phyloP scores from a whole-genome alignment of 1,139 yeast genomes.

The Pichia sp. region DNA sequence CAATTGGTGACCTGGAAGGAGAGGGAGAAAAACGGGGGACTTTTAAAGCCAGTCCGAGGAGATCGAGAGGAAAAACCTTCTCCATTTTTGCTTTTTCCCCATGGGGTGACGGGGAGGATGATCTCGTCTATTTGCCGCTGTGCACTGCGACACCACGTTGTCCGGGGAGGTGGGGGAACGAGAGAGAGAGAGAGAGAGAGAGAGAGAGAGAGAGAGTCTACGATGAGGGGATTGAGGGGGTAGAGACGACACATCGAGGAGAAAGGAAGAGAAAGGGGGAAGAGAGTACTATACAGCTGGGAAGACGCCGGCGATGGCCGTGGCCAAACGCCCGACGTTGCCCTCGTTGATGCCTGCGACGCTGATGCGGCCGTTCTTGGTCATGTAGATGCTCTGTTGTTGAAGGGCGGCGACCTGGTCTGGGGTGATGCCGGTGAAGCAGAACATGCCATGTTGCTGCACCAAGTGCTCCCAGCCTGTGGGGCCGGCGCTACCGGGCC shows the following conservation, averaged over 20 bases:
- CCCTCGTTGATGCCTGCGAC: constrained; percentile 81
- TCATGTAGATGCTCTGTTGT: constrained; percentile 74
- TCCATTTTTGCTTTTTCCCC: neutral
- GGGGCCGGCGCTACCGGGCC: constrained; percentile 26
- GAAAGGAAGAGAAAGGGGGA: too few species aligned
- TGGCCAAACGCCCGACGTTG: constrained; percentile 81
- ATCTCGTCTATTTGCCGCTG: neutral
- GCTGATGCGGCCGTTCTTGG: constrained; percentile 87
- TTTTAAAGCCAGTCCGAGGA: neutral
- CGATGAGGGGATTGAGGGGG: too few species aligned
- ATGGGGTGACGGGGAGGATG: constrained; percentile 3
- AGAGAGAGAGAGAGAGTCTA: too few species aligned
- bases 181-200: too few species aligned
- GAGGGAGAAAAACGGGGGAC: neutral
- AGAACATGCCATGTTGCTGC: constrained; percentile 95
- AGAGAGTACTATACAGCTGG: too few species aligned
- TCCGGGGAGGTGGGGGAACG: neutral
- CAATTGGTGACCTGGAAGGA: neutral
- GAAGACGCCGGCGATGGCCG: constrained; percentile 4
- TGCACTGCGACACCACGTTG: neutral
- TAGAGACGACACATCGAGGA: neutral
- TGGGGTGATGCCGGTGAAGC: constrained; percentile 75
- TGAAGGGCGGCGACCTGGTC: constrained; percentile 69
- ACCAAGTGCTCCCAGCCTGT: constrained; percentile 82
- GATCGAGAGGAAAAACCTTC: neutral